Percentiles rank a stretch among this genome's conserved stretches.
Evolutionary conservation across 768 basidiomycete species (phyloP).

Genomic region (Pholiota microspora): DNA sequence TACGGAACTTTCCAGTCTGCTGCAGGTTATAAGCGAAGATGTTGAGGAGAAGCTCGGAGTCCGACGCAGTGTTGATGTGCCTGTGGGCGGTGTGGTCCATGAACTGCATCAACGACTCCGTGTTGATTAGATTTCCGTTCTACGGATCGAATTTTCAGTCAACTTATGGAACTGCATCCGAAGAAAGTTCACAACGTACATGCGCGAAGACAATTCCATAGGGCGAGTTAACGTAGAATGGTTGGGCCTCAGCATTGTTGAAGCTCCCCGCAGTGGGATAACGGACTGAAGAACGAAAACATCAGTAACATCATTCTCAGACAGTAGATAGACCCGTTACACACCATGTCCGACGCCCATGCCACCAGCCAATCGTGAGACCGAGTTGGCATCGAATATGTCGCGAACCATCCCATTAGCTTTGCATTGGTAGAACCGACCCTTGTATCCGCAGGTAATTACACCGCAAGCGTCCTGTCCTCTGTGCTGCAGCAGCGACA

Average conservation of each 20-base stretch:
- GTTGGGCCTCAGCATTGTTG: slow-evolving; percentile 95
- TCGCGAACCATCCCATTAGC: slow-evolving; percentile 99
- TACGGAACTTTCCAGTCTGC: slow-evolving; percentile 97
- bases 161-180: slow-evolving; percentile 5
- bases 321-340: slow-evolving; percentile 18
- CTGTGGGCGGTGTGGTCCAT: slow-evolving; percentile 96
- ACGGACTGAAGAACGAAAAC: slow-evolving; percentile 56
- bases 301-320: slow-evolving; percentile 5
- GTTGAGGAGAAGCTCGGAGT: slow-evolving; percentile 96
- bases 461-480: slow-evolving; percentile 99
- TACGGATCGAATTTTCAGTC: slow-evolving; percentile 29
- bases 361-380: slow-evolving; percentile 78
- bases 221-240: slow-evolving; percentile 99
- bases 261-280: slow-evolving; percentile 99
- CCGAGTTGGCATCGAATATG: slow-evolving; percentile 80
- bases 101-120: slow-evolving; percentile 77
- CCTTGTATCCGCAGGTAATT: slow-evolving; percentile 93
- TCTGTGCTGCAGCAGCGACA: slow-evolving; percentile 94
- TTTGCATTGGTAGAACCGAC: slow-evolving; percentile 97
- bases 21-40: slow-evolving; percentile 98
- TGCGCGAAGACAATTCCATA: slow-evolving; percentile 99
- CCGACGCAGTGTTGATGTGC: slow-evolving; percentile 98
- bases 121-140: slow-evolving; percentile 99
- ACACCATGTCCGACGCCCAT: slow-evolving; percentile 99
- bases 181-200: slow-evolving; percentile 45